phyloP scores from a whole-genome alignment of 1,284 basidiomycete species.

The Sutorius eximius region DNA sequence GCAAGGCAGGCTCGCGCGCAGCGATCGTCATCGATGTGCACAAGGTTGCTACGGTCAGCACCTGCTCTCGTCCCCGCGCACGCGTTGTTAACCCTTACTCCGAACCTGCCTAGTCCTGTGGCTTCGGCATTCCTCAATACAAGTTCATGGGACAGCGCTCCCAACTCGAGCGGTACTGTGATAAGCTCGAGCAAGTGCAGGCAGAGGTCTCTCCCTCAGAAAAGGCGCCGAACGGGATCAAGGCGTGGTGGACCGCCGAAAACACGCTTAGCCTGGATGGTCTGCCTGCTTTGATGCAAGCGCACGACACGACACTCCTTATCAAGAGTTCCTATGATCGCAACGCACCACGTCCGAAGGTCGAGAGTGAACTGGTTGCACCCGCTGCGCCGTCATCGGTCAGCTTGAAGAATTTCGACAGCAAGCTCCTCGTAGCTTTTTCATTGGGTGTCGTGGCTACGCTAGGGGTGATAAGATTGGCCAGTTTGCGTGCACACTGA shows the following conservation, averaged over 20 bases:
- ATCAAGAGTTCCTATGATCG: conserved; percentile 29
- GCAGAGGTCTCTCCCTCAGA: conserved; percentile 9
- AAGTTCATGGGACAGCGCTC: conserved; percentile 47
- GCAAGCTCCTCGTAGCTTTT: conserved; percentile 25
- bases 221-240: conserved; percentile 37
- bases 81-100: neutral
- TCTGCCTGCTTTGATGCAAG: conserved; percentile 39
- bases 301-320: neutral
- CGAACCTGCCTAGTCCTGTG: conserved; percentile 33
- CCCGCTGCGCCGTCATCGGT: neutral
- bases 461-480: conserved; percentile 11
- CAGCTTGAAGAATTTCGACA: conserved; percentile 1
- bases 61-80: neutral
- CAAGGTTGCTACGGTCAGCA: conserved; percentile 47
- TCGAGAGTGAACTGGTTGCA: neutral
- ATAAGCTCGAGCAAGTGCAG: conserved; percentile 22
- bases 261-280: conserved; percentile 47
- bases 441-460: conserved; percentile 25
- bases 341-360: conserved; percentile 9
- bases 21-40: conserved; percentile 35
- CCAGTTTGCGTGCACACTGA: conserved; percentile 7
- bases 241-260: conserved; percentile 44
- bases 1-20: conserved; percentile 51
- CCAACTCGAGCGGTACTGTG: conserved; percentile 38
- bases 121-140: conserved; percentile 40